phyloP scores from a whole-genome alignment of 1,284 basidiomycete genomes.

The Puccinia hordei region DNA sequence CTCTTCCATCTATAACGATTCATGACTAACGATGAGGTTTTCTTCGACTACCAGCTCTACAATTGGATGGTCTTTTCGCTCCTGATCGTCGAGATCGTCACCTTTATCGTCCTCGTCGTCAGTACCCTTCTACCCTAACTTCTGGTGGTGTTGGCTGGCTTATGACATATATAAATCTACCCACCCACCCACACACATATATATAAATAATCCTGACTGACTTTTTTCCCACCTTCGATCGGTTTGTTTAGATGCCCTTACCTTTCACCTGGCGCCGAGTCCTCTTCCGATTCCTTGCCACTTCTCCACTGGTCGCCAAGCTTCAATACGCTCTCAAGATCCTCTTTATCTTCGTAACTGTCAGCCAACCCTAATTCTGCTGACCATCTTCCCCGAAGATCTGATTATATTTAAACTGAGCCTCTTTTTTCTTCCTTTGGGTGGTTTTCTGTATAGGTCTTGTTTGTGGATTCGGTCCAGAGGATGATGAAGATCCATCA shows the following conservation, averaged over 20 bases:
- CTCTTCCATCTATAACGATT: background rate
- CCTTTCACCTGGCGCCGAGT: constrained; percentile 73
- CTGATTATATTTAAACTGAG: too few relatives aligned
- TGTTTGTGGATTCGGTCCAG: constrained; percentile 47
- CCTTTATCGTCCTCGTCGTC: constrained; percentile 45
- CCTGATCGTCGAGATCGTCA: constrained; percentile 49
- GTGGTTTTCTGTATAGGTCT: constrained; percentile 12
- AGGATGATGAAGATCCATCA: constrained; percentile 48
- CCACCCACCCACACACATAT: background rate
- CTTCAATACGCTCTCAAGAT: constrained; percentile 73
- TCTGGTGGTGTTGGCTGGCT: too few relatives aligned
- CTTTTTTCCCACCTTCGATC: background rate
- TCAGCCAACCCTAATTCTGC: background rate
- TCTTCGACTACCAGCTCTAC: constrained; percentile 22
- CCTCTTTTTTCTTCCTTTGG: constrained; percentile 3
- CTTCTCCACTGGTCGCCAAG: constrained; percentile 61
- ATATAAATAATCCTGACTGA: too few relatives aligned
- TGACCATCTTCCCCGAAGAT: too few relatives aligned
- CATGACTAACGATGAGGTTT: background rate
- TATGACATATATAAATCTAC: too few relatives aligned
- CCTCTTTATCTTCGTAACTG: constrained; percentile 76
- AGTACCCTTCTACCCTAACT: too few relatives aligned
- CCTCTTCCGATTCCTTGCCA: constrained; percentile 74
- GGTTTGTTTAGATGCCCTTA: constrained; percentile 64
- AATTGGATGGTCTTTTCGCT: constrained; percentile 50